Evolutionary conservation across 1,284 basidiomycete species (phyloP).

Genomic region (Moesziomyces sp.): DNA sequence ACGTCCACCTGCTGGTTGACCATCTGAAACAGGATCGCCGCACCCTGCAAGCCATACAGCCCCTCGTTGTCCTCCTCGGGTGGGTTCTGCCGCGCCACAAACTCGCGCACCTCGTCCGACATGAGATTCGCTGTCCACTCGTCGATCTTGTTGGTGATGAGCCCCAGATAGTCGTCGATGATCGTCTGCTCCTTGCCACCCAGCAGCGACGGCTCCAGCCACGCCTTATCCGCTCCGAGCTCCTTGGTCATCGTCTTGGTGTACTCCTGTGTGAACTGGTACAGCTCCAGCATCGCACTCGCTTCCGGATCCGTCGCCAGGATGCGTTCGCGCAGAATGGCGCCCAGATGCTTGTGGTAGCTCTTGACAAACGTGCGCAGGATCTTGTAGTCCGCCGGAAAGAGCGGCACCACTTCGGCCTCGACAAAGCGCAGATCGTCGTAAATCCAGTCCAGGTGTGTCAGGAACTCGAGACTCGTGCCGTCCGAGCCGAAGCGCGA

Average conservation of each 20-base stretch:
- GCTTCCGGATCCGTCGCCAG: constrained; percentile 82
- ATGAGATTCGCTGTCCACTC: constrained; percentile 96
- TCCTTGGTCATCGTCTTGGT: constrained; percentile 90
- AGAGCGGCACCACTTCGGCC: constrained; percentile 85
- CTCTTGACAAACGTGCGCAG: constrained; percentile 84
- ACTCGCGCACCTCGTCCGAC: constrained; percentile 87
- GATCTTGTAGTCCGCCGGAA: constrained; percentile 91
- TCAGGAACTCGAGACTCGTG: constrained; percentile 80
- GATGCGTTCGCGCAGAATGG: constrained; percentile 78
- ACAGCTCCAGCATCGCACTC: constrained; percentile 82
- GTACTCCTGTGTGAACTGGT: constrained; percentile 95
- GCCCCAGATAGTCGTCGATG: constrained; percentile 93
- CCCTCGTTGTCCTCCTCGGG: constrained; percentile 91
- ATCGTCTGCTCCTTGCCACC: constrained; percentile 92
- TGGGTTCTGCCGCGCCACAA: constrained; percentile 82
- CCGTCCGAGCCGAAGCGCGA: constrained; percentile 72
- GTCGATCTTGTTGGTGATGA: constrained; percentile 94
- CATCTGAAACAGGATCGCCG: constrained; percentile 94
- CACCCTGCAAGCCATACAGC: constrained; percentile 88
- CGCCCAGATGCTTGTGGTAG: constrained; percentile 90
- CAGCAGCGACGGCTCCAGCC: constrained; percentile 75
- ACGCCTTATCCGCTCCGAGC: constrained; percentile 77
- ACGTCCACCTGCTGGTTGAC: constrained; percentile 97
- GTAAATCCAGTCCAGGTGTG: constrained; percentile 87
- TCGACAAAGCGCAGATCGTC: constrained; percentile 92